Base-by-base conservation (phyloP, 768 basidiomycete species). In the Suillus hirtellus region DNA sequence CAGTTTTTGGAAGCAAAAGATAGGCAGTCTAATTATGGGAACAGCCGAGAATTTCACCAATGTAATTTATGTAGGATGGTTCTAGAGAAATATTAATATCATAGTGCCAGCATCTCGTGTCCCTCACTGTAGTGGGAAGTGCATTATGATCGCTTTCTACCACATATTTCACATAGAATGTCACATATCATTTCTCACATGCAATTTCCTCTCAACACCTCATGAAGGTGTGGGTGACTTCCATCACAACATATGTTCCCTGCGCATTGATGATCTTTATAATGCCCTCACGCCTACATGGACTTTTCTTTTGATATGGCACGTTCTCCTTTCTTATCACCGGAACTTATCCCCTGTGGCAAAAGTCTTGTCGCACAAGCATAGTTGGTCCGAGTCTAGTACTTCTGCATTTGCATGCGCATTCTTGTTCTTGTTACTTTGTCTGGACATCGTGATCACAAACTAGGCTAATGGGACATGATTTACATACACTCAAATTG, bases 391-490 rank as follows among this genome's bases (percentile, higher is more conserved):
- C n/a, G n/a, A n/a, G 50, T 31, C 50, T 34, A 17, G 31, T 34
- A 52, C 27, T 19, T 19, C 17, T 34, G 10, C 50, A 19, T 17
- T 17, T 17, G 27, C 7, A 31, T 3, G 14, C 1, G 31, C 27
- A 27, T 52, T 52, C 17, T 52, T 34, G 50, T 52, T 52, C 50
- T 52, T 52, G 50, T 52, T 10, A 31, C 50, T 17, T 31, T 52
- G 15, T 19, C 3, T 27, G 19, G 50, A 19, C 17, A 34, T 31
- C 4, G 31, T 52, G 50, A 31, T 17, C 49, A 31, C 31, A 17
- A 27, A 17, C 10, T 52, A 52, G 50, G 27, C 15, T 31, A 31
- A 31, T 52, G 8, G 49, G 12, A 15, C 15, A 15, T 49, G 1
- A 24, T 49, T 14, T 27, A 49, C 15, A 42, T 42, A 42, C 40